These are phyloP conservation scores for Larix kaempferi DNA, from an alignment of 75 land plant species.

Conservation along the genomic window DNA sequence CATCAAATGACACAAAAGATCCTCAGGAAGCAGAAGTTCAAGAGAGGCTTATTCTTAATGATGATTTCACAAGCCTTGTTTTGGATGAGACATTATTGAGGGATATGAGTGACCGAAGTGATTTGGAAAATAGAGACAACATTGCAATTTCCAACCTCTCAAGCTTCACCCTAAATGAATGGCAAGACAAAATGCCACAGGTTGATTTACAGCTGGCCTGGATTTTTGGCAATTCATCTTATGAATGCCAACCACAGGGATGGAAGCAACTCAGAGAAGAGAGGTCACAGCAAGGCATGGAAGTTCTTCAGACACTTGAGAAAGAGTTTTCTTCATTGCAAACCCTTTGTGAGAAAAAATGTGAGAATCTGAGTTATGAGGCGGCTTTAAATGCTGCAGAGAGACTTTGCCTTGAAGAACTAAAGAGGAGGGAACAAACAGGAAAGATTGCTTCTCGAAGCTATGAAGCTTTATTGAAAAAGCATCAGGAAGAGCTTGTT, in stretches of 20 bases:
- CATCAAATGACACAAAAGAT: constrained; percentile 13
- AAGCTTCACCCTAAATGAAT: constrained; percentile 3
- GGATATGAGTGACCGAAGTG: constrained; percentile 1
- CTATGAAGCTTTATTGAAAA: constrained; percentile 51
- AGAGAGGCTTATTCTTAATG: constrained; percentile 49
- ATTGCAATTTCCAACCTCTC: background rate
- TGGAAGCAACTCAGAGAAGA: constrained; percentile 67
- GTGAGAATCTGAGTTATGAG: constrained; percentile 61
- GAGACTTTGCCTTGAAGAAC: constrained; percentile 61
- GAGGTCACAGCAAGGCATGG: constrained; percentile 43
- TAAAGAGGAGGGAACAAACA: constrained; percentile 52
- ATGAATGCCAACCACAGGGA: constrained; percentile 34
- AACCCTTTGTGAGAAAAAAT: constrained; percentile 61
- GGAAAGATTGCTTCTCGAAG: constrained; percentile 26
- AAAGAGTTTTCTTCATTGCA: constrained; percentile 66
- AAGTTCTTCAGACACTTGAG: constrained; percentile 56
- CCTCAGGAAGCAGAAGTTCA: constrained; percentile 19
- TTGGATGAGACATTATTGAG: constrained; percentile 51
- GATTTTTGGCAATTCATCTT: constrained; percentile 51
- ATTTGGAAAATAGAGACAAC: background rate
- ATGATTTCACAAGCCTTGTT: constrained; percentile 44
- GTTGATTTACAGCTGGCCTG: constrained; percentile 50
- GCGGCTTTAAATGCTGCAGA: constrained; percentile 67
- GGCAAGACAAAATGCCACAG: constrained; percentile 8
- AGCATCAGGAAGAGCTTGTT: constrained; percentile 57